phyloP scores from a whole-genome alignment of 805 yeast genomes.

The Spathaspora girioi region DNA sequence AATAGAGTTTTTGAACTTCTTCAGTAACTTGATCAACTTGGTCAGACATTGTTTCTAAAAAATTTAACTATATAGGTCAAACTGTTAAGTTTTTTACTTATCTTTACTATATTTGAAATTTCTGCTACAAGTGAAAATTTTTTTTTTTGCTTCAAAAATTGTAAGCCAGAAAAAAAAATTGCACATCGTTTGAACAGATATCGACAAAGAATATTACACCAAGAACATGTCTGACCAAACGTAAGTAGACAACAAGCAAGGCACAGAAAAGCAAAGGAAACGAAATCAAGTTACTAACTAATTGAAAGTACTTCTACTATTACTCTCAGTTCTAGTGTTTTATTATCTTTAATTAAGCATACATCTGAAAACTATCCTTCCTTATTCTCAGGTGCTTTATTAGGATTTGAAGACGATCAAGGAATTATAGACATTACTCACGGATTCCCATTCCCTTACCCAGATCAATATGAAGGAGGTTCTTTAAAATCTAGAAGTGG shows the following conservation, averaged over 20 bases:
- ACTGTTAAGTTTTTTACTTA: not conserved
- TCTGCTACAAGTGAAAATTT: not conserved
- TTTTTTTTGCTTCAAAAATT: not conserved
- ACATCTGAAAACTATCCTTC: constrained; percentile 62
- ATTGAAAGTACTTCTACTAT: constrained; percentile 18
- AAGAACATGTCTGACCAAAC: not conserved
- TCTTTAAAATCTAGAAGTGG: constrained; percentile 61
- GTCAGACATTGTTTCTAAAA: constrained; percentile 28
- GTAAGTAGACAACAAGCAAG: not conserved
- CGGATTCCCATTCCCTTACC: constrained; percentile 65
- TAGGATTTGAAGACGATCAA: constrained; percentile 64
- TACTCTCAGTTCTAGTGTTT: constrained; percentile 48
- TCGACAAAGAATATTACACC: not conserved
- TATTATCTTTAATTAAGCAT: constrained; percentile 61
- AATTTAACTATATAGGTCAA: not conserved
- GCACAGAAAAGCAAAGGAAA: not conserved
- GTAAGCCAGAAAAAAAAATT: not conserved
- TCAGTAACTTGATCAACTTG: constrained; percentile 67
- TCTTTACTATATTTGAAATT: not conserved
- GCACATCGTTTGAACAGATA: not conserved
- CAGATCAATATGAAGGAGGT: constrained; percentile 61
- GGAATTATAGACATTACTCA: constrained; percentile 52
- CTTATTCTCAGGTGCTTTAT: constrained; percentile 64
- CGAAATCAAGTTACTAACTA: not conserved
- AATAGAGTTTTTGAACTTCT: constrained; percentile 67